A percentile compares a stretch with the other conserved stretches of the same genome.
Conservation (phyloP, 1,284 basidiomycete species). For the Puccinia polysora region DNA sequence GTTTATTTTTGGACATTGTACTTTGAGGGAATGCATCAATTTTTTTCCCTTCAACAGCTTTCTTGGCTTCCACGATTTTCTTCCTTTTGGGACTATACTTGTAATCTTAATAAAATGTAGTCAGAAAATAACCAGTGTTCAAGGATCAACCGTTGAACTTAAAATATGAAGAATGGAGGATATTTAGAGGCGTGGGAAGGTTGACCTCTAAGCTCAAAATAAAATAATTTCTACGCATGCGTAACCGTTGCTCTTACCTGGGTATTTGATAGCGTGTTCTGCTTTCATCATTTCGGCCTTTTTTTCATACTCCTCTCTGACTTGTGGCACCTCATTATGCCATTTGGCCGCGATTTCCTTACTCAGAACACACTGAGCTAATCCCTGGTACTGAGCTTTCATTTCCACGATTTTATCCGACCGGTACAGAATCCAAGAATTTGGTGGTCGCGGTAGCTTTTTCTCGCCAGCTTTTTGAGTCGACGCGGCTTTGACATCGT, state of each 20-base stretch:
- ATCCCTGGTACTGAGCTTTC: slow-evolving; percentile 18
- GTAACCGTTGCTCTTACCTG: slow-evolving; percentile 13
- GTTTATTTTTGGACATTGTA: slow-evolving; percentile 4
- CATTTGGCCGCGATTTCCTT: slow-evolving; percentile 42
- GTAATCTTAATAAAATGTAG: slow-evolving; percentile 5
- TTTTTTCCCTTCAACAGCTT: not conserved
- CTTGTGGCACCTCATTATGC: slow-evolving; percentile 33
- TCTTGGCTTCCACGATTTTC: not conserved
- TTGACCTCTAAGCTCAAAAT: no score
- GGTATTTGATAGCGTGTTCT: slow-evolving; percentile 40
- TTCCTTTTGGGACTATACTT: slow-evolving; percentile 33
- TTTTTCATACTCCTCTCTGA: slow-evolving; percentile 28
- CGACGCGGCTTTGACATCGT: not conserved
- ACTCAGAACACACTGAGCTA: slow-evolving; percentile 41
- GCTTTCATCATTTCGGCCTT: slow-evolving; percentile 41
- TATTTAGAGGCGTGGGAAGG: not conserved
- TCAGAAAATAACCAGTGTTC: not conserved
- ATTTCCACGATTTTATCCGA: slow-evolving; percentile 40
- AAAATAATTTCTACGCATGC: not conserved
- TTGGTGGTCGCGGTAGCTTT: slow-evolving; percentile 34
- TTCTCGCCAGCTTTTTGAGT: not conserved
- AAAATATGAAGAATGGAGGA: not conserved
- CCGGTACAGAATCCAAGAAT: slow-evolving; percentile 43
- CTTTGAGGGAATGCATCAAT: not conserved
- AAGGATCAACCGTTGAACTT: not conserved